Conservation (phyloP, 192 early-diverging fungal genomes). For the Podila epicladia region DNA sequence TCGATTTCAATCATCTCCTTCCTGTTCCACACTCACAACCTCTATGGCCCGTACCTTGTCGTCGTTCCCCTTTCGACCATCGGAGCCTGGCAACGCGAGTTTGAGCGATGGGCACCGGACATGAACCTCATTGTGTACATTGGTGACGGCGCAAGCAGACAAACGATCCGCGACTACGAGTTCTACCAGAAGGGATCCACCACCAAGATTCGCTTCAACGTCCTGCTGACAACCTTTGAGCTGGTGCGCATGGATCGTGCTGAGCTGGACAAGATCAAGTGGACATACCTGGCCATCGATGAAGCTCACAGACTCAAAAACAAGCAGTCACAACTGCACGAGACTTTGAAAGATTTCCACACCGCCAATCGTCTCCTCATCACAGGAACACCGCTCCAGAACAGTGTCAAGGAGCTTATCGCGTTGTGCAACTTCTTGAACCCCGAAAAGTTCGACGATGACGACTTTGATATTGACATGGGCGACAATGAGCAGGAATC, state of each 20-base stretch:
- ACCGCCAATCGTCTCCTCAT: constrained; percentile 93
- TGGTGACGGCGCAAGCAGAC: constrained; percentile 83
- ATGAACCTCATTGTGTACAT: constrained; percentile 93
- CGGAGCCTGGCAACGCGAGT: constrained; percentile 95
- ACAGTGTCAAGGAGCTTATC: constrained; percentile 94
- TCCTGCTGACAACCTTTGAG: constrained; percentile 95
- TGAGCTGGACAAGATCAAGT: constrained; percentile 82
- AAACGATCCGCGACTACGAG: constrained; percentile 94
- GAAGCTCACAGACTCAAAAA: constrained; percentile 99
- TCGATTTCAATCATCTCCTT: constrained; percentile 94
- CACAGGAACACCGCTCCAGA: constrained; percentile 99
- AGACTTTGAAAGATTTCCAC: constrained; percentile 87
- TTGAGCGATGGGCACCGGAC: constrained; percentile 93
- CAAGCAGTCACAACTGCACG: constrained; percentile 92
- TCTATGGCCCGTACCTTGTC: constrained; percentile 95
- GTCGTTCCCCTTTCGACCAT: constrained; percentile 98
- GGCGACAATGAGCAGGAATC: constrained; percentile 76
- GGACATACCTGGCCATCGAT: constrained; percentile 95
- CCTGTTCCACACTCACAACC: constrained; percentile 81
- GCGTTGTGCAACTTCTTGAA: constrained; percentile 93
- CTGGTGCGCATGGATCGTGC: constrained; percentile 92
- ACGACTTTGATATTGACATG: constrained; percentile 83
- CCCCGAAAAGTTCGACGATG: constrained; percentile 86
- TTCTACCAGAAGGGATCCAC: constrained; percentile 74
- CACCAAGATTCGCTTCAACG: constrained; percentile 85